phyloP scores from a whole-genome alignment of 1,284 basidiomycete species.

The Hymenochaete sp. region DNA sequence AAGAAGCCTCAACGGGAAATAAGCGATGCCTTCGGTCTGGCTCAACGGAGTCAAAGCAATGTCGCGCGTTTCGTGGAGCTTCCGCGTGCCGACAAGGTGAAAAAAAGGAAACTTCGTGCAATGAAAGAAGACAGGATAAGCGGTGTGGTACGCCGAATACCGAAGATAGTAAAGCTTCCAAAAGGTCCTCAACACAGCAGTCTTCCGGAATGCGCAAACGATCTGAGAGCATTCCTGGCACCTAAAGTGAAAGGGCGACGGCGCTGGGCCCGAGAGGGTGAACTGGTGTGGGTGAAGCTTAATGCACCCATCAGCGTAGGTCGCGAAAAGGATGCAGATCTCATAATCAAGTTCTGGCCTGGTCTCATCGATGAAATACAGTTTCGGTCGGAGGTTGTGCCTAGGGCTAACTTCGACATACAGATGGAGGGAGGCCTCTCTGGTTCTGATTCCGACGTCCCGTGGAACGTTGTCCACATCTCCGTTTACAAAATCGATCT shows the following conservation, averaged over 20 bases:
- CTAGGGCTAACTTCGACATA: conserved; percentile 2
- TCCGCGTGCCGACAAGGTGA: conserved; percentile 1
- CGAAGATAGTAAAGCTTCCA: conserved; percentile 34
- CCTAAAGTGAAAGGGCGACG: conserved; percentile 29
- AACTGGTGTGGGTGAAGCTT: conserved; percentile 67
- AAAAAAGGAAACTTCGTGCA: neutral
- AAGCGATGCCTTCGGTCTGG: conserved; percentile 47
- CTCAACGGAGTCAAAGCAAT: conserved; percentile 8
- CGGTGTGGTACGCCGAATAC: conserved; percentile 46
- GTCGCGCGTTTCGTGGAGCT: conserved; percentile 2
- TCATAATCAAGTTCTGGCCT: conserved; percentile 65
- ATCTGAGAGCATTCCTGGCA: conserved; percentile 45
- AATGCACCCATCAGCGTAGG: conserved; percentile 37
- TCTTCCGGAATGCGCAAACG: conserved; percentile 48
- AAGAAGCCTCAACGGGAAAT: conserved; percentile 61
- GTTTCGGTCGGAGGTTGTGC: conserved; percentile 32
- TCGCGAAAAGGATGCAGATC: conserved; percentile 26
- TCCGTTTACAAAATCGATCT: conserved; percentile 56
- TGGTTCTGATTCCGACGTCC: conserved; percentile 20
- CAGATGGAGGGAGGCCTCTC: neutral
- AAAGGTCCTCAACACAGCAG: conserved; percentile 42
- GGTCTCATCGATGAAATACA: conserved; percentile 53
- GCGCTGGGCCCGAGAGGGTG: conserved; percentile 56
- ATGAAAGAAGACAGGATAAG: conserved; percentile 25
- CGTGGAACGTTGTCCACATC: conserved; percentile 52